Evolutionary conservation across 768 basidiomycete genomes (phyloP), one percentile per base, ranked within the genome.

Genomic region (Multifurca ochricompacta): DNA sequence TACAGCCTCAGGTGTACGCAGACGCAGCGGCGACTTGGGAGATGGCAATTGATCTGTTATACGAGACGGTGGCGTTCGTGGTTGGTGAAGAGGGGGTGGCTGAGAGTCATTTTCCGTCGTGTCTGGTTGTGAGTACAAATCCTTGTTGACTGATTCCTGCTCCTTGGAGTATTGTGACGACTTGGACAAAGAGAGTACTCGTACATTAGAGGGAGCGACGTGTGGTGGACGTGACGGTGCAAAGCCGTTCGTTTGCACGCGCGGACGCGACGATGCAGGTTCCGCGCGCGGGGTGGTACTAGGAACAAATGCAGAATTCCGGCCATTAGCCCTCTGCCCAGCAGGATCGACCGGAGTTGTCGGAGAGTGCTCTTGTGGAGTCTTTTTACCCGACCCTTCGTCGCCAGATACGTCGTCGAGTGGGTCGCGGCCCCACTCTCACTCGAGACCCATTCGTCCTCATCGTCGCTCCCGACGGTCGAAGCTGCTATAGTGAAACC

Each of bases 381-480:
- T 65, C 19, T 55, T 62, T 31, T 54, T 56, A 25, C 43, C 43
- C 11, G 61, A 56, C 16, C 63, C 71, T 19, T 52, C 56, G 18
- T 73, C 73, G 46, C 77, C 75, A 1, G 79, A 77, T 35, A 73
- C 73, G 46, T 70, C 55, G 44, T 52, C 56, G 11, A 53, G 42
- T 19, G 86, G 87, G 86, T 88, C 0, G 71, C 84, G 0, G 79
- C 82, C 6, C 84, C 86, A 62, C 85, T 87, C 67, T 85, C 85
- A 65, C 82, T 86, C 25, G 86, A 88, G 1, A 85, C 75, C 85
- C 85, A 88, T 53, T 80, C 87, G 51, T 86, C 84, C 10, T 85
- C 84, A 54, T 65, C 61, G 21, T 80, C 80, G 11, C 73, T 75
- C 35, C 73, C 76, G 23, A 68, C 74, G 36, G 69, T 71, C 28